Conservation (phyloP, 1,284 basidiomycete genomes). For the Moesziomyces sp. region DNA sequence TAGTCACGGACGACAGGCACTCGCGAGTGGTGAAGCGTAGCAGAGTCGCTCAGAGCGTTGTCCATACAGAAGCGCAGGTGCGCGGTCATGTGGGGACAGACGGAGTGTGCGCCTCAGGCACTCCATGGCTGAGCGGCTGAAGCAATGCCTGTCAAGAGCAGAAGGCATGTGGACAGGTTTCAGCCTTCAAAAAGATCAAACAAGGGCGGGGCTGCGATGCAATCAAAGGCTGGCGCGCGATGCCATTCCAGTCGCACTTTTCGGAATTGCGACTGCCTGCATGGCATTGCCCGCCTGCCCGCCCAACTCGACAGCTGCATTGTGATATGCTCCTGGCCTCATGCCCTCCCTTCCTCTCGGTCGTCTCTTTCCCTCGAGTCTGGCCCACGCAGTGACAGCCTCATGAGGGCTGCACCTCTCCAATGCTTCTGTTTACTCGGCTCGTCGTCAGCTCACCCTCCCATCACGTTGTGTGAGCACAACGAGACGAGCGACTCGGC, state of each 20-base stretch:
- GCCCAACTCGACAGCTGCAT: constrained; percentile 40
- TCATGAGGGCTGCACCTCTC: neutral
- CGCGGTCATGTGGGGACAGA: too few species aligned
- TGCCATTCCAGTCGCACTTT: constrained; percentile 23
- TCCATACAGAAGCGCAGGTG: too few species aligned
- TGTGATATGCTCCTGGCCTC: constrained; percentile 35
- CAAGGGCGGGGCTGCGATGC: too few species aligned
- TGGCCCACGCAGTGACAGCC: too few species aligned
- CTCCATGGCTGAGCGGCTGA: too few species aligned
- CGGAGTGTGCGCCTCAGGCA: too few species aligned
- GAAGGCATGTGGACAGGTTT: too few species aligned
- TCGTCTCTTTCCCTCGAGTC: neutral
- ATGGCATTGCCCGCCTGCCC: neutral
- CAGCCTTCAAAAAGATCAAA: too few species aligned
- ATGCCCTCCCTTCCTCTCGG: constrained; percentile 3
- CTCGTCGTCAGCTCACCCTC: neutral
- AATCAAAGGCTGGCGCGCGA: neutral
- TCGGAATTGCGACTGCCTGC: neutral
- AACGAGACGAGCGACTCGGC: constrained; percentile 1
- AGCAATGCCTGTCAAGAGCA: too few species aligned
- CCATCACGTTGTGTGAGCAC: neutral
- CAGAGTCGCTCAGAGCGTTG: too few species aligned
- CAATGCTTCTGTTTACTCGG: constrained; percentile 8
- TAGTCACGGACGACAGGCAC: too few species aligned
- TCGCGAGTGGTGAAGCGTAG: too few species aligned